Evolutionary conservation across 164 flowering plant species (phyloP).

Genomic region (Vitis labrusca): DNA sequence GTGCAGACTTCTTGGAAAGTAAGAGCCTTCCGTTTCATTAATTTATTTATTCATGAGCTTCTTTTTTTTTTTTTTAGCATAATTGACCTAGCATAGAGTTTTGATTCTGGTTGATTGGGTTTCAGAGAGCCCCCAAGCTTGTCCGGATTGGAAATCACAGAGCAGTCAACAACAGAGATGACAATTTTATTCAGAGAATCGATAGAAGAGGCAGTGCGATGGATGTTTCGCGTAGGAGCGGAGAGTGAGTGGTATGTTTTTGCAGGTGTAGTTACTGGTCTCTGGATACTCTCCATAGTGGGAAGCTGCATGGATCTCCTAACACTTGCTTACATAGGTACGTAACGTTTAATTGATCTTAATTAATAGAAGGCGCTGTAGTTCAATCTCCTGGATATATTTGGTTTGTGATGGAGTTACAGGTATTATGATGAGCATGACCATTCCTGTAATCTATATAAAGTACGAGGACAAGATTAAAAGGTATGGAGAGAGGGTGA

Average conservation of each 20-base stretch:
- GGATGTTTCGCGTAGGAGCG: constrained; percentile 39
- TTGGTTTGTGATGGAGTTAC: neutral
- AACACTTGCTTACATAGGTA: constrained; percentile 46
- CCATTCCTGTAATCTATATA: constrained; percentile 36
- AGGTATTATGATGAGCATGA: constrained; percentile 46
- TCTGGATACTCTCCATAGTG: constrained; percentile 36
- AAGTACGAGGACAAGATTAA: constrained; percentile 42
- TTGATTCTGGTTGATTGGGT: neutral
- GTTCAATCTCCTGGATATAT: neutral
- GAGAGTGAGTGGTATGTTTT: constrained; percentile 45
- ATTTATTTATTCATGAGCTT: neutral
- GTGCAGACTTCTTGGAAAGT: constrained; percentile 39
- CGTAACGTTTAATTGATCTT: neutral
- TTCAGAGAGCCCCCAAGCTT: constrained; percentile 37
- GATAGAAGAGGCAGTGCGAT: constrained; percentile 31
- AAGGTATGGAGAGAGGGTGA: constrained; percentile 22
- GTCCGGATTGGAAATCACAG: constrained; percentile 33
- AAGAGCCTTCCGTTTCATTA: neutral
- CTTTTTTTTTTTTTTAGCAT: neutral
- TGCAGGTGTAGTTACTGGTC: constrained; percentile 19
- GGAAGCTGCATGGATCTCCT: constrained; percentile 36
- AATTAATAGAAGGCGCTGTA: neutral
- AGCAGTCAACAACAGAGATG: constrained; percentile 18
- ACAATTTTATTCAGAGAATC: constrained; percentile 7
- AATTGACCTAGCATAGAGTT: too few species aligned